Conservation (phyloP, 257 asterid genomes). For the Lycium barbarum region DNA sequence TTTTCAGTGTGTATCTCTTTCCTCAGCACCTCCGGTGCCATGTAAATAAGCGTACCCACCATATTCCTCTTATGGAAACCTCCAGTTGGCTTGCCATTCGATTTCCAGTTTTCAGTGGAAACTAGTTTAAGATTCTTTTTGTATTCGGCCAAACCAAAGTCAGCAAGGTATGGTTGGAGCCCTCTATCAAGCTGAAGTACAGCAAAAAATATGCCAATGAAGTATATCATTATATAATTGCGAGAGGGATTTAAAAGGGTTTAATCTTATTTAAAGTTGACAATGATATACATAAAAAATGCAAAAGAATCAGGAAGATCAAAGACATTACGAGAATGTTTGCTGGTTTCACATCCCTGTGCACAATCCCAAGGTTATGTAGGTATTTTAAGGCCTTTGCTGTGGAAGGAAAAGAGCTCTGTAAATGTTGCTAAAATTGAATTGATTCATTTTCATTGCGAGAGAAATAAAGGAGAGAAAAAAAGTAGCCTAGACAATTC, state of each 20-base stretch:
- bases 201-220: constrained; percentile 11
- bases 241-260: neutral
- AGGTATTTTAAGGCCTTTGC: constrained; percentile 86
- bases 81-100: constrained; percentile 96
- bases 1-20: constrained; percentile 90
- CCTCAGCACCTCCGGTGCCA: constrained; percentile 95
- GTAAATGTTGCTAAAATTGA: constrained; percentile 36
- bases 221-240: neutral
- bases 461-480: constrained; percentile 19
- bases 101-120: constrained; percentile 70
- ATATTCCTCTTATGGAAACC: constrained; percentile 94
- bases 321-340: constrained; percentile 87
- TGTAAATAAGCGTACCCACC: constrained; percentile 97
- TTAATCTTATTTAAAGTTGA: constrained; percentile 36
- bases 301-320: constrained; percentile 30
- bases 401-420: constrained; percentile 57
- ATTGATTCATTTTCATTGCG: neutral
- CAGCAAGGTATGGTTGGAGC: constrained; percentile 76
- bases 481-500: neutral
- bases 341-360: constrained; percentile 98
- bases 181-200: constrained; percentile 70
- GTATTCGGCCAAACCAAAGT: constrained; percentile 95
- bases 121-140: constrained; percentile 73
- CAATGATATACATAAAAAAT: constrained; percentile 6
- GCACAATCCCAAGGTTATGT: constrained; percentile 91